phyloP scores from a whole-genome alignment of 139 green algal genomes.

The Chlamydomonas sp. region DNA sequence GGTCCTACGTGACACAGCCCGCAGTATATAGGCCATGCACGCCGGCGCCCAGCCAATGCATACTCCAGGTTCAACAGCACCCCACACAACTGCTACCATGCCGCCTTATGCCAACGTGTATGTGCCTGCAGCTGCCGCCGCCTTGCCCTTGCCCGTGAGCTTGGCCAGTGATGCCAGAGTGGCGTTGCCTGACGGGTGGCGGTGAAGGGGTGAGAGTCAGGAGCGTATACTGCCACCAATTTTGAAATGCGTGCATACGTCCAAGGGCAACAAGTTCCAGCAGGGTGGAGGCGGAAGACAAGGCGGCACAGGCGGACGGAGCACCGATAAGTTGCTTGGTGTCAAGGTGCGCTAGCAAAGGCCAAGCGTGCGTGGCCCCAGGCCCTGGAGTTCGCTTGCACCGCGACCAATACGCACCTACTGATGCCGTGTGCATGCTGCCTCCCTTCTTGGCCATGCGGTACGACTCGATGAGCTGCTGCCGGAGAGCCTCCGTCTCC shows the following conservation, averaged over 20 bases:
- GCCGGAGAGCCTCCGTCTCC: slow-evolving; percentile 28
- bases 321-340: neutral
- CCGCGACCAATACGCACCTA: neutral
- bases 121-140: neutral
- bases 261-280: no score
- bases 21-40: no score
- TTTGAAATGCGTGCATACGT: no score
- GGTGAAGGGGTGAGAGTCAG: no score
- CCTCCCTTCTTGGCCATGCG: slow-evolving; percentile 11
- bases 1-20: no score
- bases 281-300: no score
- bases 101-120: slow-evolving; percentile 13
- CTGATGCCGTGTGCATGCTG: neutral
- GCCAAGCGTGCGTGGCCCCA: neutral
- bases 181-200: neutral
- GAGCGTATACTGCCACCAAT: neutral
- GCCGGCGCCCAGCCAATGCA: neutral
- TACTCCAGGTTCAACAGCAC: neutral
- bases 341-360: neutral
- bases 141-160: neutral
- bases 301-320: neutral
- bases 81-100: neutral
- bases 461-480: slow-evolving; percentile 25
- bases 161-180: slow-evolving; percentile 1
- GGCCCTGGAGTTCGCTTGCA: neutral